Percentiles rank a stretch among this genome's conserved stretches.
Conservation (phyloP, 208 protist species). For the Leishmania turanica region DNA sequence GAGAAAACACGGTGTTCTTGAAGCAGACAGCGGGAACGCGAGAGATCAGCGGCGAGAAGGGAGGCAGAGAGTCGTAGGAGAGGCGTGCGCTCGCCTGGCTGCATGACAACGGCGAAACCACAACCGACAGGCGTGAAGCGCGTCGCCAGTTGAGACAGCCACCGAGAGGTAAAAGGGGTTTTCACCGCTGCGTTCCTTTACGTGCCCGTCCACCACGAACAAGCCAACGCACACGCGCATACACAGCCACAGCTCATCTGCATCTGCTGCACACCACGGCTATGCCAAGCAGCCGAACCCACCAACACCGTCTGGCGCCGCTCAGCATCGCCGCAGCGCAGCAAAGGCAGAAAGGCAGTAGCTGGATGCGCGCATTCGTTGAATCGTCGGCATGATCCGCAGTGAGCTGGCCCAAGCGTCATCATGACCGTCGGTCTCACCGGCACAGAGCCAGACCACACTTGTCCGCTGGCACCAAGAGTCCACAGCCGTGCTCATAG, state of each 20-base stretch:
- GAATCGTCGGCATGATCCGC: not conserved
- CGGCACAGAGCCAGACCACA: not conserved
- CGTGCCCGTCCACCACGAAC: too few relatives aligned
- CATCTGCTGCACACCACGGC: too few relatives aligned
- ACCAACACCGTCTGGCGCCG: not conserved
- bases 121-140: not conserved
- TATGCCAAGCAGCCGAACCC: too few relatives aligned
- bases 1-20: too few relatives aligned
- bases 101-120: not conserved
- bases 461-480: not conserved
- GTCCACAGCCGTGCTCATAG: not conserved
- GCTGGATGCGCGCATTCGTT: not conserved
- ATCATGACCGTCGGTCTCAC: not conserved
- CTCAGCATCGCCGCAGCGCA: not conserved
- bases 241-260: too few relatives aligned
- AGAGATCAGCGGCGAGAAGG: not conserved
- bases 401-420: not conserved
- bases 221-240: too few relatives aligned
- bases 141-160: not conserved
- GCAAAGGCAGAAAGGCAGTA: not conserved
- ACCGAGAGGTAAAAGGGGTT: too few relatives aligned
- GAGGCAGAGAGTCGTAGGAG: not conserved
- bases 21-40: conserved; percentile 7
- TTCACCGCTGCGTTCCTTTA: too few relatives aligned
- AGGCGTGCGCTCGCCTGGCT: not conserved